Base-by-base conservation (phyloP, 2,329 filamentous ascomycete species). In the Boeremia lycopersici region DNA sequence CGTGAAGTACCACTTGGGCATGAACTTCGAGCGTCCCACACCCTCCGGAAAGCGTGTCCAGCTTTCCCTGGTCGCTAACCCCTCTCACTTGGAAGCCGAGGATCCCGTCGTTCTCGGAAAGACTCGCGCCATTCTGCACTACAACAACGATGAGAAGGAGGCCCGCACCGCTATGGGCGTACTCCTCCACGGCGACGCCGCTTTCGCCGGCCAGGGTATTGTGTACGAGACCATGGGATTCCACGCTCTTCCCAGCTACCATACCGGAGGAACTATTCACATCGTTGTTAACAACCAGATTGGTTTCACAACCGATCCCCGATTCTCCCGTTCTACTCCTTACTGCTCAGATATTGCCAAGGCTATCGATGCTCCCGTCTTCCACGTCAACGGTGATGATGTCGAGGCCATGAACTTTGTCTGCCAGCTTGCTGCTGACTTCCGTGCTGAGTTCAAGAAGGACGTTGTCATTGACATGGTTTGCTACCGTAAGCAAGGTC, bases 281-380 rank as follows among this genome's bases (percentile, higher is more conserved):
- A 84, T 99, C 63, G 88, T 99, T 56, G 93, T 98, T 67, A 99
- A 99, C 86, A 99, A 99, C 85, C 95, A 99, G 84, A 99, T 99
- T 76, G 95, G 95, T 77, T 99, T 99, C 84, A 99, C 95, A 48
- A 99, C 95, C 19, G 95, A 99, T 74, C 95, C 95, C 65, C 91
- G 95, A 73, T 99, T 96, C 78, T 89, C 95, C 68, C 92, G 95
- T 68, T 99, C 95, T 17, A 99, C 95, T 44, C 90, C 95, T 39
- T 99, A 99, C 86, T 99, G 95, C 81, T 98, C 95, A 38, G 95
- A 99, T 76, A 97, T 99, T 71, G 95, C 95, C 78, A 99, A 99
- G 83, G 91, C 95, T 46, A 97, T 99, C 66, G 95, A 99, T 69
- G 95, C 95, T 2, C 95, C 95, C 40, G 91, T 99, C 54, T 99